Conservation (phyloP, 2,329 filamentous ascomycete genomes). For the Colletotrichum sp. region DNA sequence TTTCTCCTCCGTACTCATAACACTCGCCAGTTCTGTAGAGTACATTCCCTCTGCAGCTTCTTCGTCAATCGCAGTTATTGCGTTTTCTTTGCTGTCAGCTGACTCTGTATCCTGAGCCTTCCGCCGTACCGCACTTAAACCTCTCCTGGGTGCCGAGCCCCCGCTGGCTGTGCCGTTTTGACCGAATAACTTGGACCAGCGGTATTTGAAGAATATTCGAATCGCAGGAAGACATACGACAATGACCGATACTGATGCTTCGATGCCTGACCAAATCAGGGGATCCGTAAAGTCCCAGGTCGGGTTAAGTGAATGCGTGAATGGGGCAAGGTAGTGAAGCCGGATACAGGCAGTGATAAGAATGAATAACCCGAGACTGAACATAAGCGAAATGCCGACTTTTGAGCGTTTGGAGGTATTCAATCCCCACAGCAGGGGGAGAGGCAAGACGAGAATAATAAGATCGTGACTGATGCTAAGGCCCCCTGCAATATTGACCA, state of each 20-base stretch:
- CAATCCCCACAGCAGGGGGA: slow-evolving; percentile 35
- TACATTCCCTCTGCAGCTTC: fast-evolving
- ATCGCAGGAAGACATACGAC: slow-evolving; percentile 46
- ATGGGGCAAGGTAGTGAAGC: slow-evolving; percentile 36
- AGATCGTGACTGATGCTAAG: slow-evolving; percentile 40
- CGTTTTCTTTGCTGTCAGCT: background rate
- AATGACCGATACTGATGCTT: slow-evolving; percentile 45
- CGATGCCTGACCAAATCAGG: slow-evolving; percentile 47
- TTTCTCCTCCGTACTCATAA: background rate
- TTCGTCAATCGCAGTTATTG: background rate
- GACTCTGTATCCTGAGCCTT: background rate
- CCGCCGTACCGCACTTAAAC: background rate
- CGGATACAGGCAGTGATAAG: slow-evolving; percentile 39
- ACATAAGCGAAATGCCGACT: slow-evolving; percentile 36
- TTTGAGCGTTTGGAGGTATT: slow-evolving; percentile 30
- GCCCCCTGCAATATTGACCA: slow-evolving; percentile 32
- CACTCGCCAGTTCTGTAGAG: background rate
- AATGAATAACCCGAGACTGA: slow-evolving; percentile 41
- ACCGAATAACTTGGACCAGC: slow-evolving; percentile 10
- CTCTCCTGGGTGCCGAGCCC: background rate
- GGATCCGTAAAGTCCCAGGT: slow-evolving; percentile 46
- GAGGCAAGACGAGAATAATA: slow-evolving; percentile 36
- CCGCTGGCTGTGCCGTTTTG: background rate
- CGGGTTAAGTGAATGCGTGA: slow-evolving; percentile 38
- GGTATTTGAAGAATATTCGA: slow-evolving; percentile 31